Evolutionary conservation across 2,329 filamentous ascomycete genomes (phyloP).

Genomic region (Ophiostoma angusticollis): DNA sequence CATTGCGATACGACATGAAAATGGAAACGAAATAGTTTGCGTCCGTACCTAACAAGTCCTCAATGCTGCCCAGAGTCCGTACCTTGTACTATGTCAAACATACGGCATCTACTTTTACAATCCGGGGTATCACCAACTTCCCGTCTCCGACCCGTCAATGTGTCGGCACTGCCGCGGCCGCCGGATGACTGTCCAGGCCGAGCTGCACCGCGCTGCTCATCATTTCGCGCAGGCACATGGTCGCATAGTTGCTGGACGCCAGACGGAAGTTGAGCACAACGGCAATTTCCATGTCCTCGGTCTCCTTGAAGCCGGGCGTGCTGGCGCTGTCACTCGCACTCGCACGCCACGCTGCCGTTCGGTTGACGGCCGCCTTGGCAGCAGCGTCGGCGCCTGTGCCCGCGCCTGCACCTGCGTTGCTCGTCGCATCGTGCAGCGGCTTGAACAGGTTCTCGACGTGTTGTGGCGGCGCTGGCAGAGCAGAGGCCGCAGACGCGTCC

Average conservation of each 20-base stretch:
- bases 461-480: not conserved
- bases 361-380: conserved; percentile 13
- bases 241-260: conserved; percentile 25
- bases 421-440: not conserved
- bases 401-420: not conserved
- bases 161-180: too few relatives aligned
- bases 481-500: not conserved
- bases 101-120: too few relatives aligned
- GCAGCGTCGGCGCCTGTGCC: not conserved
- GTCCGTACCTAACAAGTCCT: too few relatives aligned
- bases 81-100: too few relatives aligned
- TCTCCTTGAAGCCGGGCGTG: conserved; percentile 5
- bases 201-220: conserved; percentile 12
- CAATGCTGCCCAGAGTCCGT: too few relatives aligned
- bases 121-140: too few relatives aligned
- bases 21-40: too few relatives aligned
- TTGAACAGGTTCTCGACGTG: conserved; percentile 11
- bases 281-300: conserved; percentile 21
- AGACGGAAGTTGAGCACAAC: conserved; percentile 26
- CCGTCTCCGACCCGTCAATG: too few relatives aligned
- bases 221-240: conserved; percentile 25
- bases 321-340: too few relatives aligned
- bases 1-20: too few relatives aligned
- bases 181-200: too few relatives aligned
- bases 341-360: conserved; percentile 12